Conservation (phyloP, 805 yeast genomes). For the Debaryomyces prosopidis region DNA sequence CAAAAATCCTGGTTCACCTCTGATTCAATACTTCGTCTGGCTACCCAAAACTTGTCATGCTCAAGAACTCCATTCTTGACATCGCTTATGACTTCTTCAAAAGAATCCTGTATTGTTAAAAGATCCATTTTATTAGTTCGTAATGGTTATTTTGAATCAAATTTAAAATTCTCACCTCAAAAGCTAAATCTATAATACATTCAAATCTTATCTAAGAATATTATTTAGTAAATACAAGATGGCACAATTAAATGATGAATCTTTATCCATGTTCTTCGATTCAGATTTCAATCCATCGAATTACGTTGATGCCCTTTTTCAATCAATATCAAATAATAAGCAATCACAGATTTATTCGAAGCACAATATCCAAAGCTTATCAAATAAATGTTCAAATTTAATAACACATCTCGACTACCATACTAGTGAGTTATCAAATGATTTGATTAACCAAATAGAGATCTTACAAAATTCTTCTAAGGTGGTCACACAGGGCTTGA, state of each 20-base stretch:
- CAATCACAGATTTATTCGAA: constrained; percentile 16
- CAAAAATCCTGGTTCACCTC: constrained; percentile 12
- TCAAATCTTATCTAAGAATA: background rate
- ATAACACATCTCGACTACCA: constrained; percentile 62
- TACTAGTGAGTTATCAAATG: constrained; percentile 54
- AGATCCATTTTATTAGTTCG: constrained; percentile 14
- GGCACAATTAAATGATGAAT: constrained; percentile 25
- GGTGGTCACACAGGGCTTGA: constrained; percentile 3
- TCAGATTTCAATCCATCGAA: constrained; percentile 63
- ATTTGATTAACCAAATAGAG: constrained; percentile 48
- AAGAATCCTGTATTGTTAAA: constrained; percentile 45
- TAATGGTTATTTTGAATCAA: background rate
- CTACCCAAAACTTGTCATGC: constrained; percentile 46
- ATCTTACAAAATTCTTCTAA: constrained; percentile 43
- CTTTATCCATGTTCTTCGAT: constrained; percentile 68
- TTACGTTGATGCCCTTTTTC: constrained; percentile 62
- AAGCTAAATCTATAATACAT: too few relatives aligned
- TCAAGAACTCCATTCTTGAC: constrained; percentile 19
- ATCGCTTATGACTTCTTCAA: constrained; percentile 44
- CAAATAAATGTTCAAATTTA: constrained; percentile 50
- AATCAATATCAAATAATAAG: constrained; percentile 28
- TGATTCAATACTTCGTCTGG: constrained; percentile 23
- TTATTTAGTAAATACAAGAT: background rate
- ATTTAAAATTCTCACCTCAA: too few relatives aligned
- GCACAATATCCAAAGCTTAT: constrained; percentile 39